Percentiles rank a stretch among this genome's conserved stretches.
Conservation (phyloP, 768 basidiomycete species). For the Aureoboletus auriporus region DNA sequence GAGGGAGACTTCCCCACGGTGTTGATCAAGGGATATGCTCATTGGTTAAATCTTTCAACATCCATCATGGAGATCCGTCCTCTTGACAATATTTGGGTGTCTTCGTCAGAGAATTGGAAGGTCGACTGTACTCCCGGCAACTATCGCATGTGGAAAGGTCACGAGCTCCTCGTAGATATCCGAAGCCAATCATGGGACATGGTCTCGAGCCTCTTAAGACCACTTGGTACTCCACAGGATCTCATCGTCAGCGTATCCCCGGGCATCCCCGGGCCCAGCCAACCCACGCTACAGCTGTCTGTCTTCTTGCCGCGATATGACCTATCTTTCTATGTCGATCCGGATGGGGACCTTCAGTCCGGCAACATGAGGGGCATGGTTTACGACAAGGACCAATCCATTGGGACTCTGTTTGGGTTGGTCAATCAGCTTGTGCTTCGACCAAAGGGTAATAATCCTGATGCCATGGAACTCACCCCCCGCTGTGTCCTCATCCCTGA, state of each 20-base stretch:
- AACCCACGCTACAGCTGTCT: conserved; percentile 10
- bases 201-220: conserved; percentile 12
- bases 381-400: conserved; percentile 36
- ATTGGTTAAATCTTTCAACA: conserved; percentile 25
- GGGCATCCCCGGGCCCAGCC: background rate
- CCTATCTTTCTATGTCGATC: conserved; percentile 36
- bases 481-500: conserved; percentile 35
- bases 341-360: conserved; percentile 33
- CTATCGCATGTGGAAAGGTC: conserved; percentile 1
- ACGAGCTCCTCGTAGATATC: conserved; percentile 18
- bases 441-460: conserved; percentile 4
- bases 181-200: conserved; percentile 21
- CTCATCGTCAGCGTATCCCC: conserved; percentile 14
- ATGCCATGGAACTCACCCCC: background rate
- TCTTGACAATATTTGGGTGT: conserved; percentile 13
- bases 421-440: conserved; percentile 37
- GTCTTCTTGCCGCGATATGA: conserved; percentile 36
- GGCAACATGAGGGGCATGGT: conserved; percentile 37
- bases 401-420: conserved; percentile 43
- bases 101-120: conserved; percentile 19
- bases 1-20: conserved; percentile 11
- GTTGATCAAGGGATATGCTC: conserved; percentile 8
- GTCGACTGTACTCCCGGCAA: conserved; percentile 5
- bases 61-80: conserved; percentile 24
- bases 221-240: conserved; percentile 13